phyloP scores from a whole-genome alignment of 805 yeast species.

The Wickerhamiella occidentalis region DNA sequence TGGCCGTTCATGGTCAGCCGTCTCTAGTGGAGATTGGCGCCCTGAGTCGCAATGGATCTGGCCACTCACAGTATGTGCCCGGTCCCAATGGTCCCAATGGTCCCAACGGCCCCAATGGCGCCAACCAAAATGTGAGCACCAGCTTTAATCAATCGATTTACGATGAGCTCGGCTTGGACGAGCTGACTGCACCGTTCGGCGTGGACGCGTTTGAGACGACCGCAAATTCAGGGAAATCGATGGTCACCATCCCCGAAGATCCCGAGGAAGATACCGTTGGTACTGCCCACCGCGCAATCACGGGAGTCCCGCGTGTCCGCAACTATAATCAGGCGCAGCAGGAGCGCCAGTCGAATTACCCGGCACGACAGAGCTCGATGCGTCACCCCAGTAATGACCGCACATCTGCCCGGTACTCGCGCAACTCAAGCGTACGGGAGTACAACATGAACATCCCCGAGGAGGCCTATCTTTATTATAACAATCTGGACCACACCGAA shows the following conservation, averaged over 20 bases:
- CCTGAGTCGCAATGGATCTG: constrained; percentile 1
- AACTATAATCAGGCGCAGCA: neutral
- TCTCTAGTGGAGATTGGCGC: constrained; percentile 42
- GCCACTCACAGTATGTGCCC: neutral
- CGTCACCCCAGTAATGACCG: constrained; percentile 2
- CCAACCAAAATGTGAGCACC: neutral
- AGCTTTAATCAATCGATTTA: constrained; percentile 1
- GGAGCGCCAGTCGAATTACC: constrained; percentile 2
- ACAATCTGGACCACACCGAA: constrained; percentile 8
- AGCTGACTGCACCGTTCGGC: constrained; percentile 1
- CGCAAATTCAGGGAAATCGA: constrained; percentile 12
- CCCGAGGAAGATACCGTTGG: constrained; percentile 8
- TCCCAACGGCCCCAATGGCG: no score
- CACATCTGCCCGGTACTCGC: constrained; percentile 11
- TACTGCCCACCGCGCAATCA: constrained; percentile 1
- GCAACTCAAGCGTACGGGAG: constrained; percentile 16
- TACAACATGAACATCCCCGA: constrained; percentile 20
- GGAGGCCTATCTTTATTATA: constrained; percentile 18
- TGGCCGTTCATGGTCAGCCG: constrained; percentile 69
- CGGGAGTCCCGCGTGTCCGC: constrained; percentile 5
- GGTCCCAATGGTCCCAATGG: no score
- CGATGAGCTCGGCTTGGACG: constrained; percentile 7
- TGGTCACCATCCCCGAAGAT: constrained; percentile 15
- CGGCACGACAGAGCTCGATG: constrained; percentile 9
- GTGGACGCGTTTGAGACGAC: constrained; percentile 12